Base-by-base conservation (phyloP, 2,329 filamentous ascomycete genomes). In the Aureobasidium sp. region DNA sequence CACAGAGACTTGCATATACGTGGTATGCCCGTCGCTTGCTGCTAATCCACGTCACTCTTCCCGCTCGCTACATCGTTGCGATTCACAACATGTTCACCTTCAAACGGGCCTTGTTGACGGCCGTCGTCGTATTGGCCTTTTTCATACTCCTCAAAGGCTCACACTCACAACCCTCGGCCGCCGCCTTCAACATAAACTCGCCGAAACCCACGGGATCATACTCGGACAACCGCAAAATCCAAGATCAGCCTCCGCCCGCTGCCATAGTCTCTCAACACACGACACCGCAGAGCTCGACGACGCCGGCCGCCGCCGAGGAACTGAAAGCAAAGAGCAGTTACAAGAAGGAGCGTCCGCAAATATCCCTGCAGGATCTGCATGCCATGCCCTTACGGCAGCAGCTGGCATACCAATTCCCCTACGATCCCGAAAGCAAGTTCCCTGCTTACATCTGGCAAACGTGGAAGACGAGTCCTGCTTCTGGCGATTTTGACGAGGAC, bases 371-470 rank as follows among this genome's bases (percentile, higher is more conserved):
- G 51, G 85, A 91, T 68, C 77, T 88, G 65, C 81, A 83, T 55
- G 80, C 78, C 65, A 83, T 87, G 71, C 83, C 86, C 14, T 77
- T 90, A 50, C 76, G 86, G 79, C 74, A 95, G 59, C 80, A 93
- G 72, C 81, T 98, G 54, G 85, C 84, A 49, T 96, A 95, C 74
- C 87, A 94, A 62, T 97, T 93, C 70, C 89, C 90, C 17, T 98
- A 97, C 76, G 87, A 95, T 64, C 78, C 91, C 58, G 83, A 90
- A 64, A 71, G 77, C 61, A 95, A 91, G 69, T 97, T 97, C 69
- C 93, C 93, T 3, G 90, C 90, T 54, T 97, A 95, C 74, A 94
- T 98, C 66, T 98, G 93, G 93, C 93, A 98, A 76, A 98, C 93
- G 12, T 98, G 93, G 93, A 96, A 94, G 70, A 85, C 82, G 64